These are phyloP conservation scores for Solanum gracilifrons DNA, from an alignment of 257 asterid genomes.

Conservation along the genomic window DNA sequence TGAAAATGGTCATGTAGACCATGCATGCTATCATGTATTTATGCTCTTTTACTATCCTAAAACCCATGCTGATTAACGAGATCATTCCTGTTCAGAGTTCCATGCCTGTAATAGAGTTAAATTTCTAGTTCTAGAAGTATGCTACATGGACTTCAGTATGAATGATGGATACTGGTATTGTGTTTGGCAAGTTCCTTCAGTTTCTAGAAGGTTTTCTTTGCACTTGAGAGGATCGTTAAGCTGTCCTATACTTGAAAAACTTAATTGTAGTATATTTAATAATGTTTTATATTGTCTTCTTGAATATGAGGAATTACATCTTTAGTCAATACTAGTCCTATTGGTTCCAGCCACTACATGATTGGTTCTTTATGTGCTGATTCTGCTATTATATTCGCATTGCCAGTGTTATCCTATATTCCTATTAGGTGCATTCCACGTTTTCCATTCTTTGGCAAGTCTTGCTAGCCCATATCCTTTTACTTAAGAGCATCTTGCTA, in stretches of 20 bases:
- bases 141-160: neutral
- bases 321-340: neutral
- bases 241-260: neutral
- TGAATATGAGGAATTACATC: neutral
- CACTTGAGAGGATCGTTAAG: neutral
- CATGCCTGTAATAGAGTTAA: neutral
- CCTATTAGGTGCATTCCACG: neutral
- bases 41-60: neutral
- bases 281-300: neutral
- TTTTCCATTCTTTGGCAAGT: neutral
- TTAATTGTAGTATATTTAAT: neutral
- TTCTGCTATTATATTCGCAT: neutral
- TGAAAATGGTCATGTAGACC: neutral
- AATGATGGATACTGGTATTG: neutral
- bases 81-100: neutral
- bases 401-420: neutral
- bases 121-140: neutral
- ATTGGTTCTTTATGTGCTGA: neutral
- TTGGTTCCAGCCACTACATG: neutral
- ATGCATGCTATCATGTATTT: neutral
- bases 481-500: neutral
- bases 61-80: neutral
- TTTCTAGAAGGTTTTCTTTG: neutral
- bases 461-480: neutral
- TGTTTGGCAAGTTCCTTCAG: neutral